These are phyloP conservation scores for Naganishia sp. DNA, from an alignment of 1,284 basidiomycete genomes.

Conservation along the genomic window DNA sequence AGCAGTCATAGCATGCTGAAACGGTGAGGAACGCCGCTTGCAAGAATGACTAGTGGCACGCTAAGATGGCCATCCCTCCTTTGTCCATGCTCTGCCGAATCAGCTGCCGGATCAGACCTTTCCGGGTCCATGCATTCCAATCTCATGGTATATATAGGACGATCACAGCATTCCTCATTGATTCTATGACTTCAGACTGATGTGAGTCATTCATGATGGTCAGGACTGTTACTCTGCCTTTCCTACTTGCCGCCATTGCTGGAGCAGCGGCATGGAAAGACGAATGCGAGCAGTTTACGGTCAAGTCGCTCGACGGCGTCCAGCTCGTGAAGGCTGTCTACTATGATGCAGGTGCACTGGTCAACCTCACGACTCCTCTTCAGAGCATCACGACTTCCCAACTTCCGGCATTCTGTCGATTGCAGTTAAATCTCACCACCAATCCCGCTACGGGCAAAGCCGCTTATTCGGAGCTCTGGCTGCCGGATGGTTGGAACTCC, in stretches of 20 bases:
- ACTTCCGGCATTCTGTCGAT: conserved; percentile 14
- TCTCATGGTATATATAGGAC: not conserved
- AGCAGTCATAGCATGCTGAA: no score
- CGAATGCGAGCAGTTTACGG: conserved; percentile 9
- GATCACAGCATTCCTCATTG: not conserved
- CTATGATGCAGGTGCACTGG: conserved; percentile 18
- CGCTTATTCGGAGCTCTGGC: conserved; percentile 25
- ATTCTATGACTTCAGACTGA: not conserved
- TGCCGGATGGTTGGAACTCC: conserved; percentile 26
- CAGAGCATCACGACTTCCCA: conserved; percentile 16
- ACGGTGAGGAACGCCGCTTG: no score
- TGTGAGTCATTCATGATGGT: conserved; percentile 4
- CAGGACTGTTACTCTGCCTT: not conserved
- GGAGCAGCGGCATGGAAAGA: conserved; percentile 23
- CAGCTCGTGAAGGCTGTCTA: conserved; percentile 15
- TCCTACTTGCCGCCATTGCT: not conserved
- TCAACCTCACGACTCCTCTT: conserved; percentile 18
- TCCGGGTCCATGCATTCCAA: not conserved
- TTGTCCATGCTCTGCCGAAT: no score
- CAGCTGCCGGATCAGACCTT: not conserved
- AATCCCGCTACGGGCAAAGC: conserved; percentile 15
- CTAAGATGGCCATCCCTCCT: no score
- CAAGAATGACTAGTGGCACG: no score
- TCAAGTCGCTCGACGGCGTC: not conserved
- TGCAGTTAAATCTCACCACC: conserved; percentile 19